Percentiles rank a stretch among this genome's conserved stretches.
Conservation (phyloP, 257 asterid species). For the Asclepias syriaca region DNA sequence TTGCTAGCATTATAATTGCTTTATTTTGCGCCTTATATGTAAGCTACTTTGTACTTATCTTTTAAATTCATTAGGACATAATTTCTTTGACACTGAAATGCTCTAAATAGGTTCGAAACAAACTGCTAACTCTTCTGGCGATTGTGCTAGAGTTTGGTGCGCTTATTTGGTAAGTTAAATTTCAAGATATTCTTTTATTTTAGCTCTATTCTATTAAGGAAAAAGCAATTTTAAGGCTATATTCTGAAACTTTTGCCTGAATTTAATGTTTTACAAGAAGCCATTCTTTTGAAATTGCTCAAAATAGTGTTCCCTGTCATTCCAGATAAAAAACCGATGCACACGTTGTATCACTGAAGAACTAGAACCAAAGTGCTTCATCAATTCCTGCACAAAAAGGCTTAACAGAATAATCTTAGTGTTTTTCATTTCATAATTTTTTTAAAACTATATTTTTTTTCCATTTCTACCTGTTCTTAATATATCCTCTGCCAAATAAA, state of each 20-base stretch:
- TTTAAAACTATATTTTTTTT: too few relatives aligned
- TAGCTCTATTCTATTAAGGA: background rate
- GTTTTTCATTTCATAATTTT: too few relatives aligned
- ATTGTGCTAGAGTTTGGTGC: slow-evolving; percentile 86
- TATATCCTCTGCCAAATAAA: too few relatives aligned
- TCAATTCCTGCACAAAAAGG: background rate
- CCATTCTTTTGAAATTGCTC: background rate
- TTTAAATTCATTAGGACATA: slow-evolving; percentile 10
- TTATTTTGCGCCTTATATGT: slow-evolving; percentile 91
- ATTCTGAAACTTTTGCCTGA: background rate
- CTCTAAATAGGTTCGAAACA: slow-evolving; percentile 64
- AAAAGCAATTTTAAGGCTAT: background rate
- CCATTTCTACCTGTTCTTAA: background rate
- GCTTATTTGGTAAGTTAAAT: slow-evolving; percentile 62
- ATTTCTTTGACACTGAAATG: slow-evolving; percentile 14
- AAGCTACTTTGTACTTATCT: slow-evolving; percentile 35
- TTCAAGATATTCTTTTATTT: background rate
- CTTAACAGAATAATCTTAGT: background rate
- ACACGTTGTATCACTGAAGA: background rate
- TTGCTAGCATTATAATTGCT: slow-evolving; percentile 85
- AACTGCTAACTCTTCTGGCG: slow-evolving; percentile 78
- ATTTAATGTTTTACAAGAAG: background rate
- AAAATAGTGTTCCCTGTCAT: background rate
- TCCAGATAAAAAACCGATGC: background rate
- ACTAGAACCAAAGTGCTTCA: background rate